Conservation (phyloP, 1,139 yeast genomes). For the Magnusiomyces sp. region DNA sequence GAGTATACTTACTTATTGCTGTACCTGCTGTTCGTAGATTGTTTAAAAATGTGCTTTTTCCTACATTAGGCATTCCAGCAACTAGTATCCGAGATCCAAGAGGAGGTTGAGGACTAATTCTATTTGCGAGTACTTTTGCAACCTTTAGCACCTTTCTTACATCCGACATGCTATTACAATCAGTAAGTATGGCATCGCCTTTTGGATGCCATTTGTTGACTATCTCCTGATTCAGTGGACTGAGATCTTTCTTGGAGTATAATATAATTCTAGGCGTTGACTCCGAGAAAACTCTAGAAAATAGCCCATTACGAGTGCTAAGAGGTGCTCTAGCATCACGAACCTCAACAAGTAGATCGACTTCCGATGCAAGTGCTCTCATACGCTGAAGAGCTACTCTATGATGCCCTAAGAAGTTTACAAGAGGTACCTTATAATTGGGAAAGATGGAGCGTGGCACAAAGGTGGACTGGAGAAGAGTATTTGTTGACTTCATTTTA, state of each 20-base stretch:
- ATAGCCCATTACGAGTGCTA: conserved; percentile 70
- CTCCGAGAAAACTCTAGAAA: conserved; percentile 52
- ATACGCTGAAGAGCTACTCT: conserved; percentile 66
- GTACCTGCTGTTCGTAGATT: conserved; percentile 55
- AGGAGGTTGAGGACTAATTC: conserved; percentile 55
- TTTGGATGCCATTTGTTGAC: conserved; percentile 47
- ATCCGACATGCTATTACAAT: conserved; percentile 48
- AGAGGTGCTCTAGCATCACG: conserved; percentile 88
- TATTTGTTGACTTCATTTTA: too few species aligned
- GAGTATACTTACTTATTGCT: conserved; percentile 30
- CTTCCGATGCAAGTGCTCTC: conserved; percentile 64
- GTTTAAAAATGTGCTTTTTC: conserved; percentile 85
- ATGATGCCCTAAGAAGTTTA: conserved; percentile 91
- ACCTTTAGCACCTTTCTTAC: conserved; percentile 43
- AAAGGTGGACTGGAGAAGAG: neutral
- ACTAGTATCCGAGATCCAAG: conserved; percentile 70
- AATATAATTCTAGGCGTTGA: conserved; percentile 51
- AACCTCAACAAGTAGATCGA: conserved; percentile 74
- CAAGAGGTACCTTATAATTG: conserved; percentile 53
- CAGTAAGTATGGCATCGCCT: conserved; percentile 52
- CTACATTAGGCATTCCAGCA: conserved; percentile 97
- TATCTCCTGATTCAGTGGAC: conserved; percentile 24
- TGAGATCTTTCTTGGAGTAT: conserved; percentile 59
- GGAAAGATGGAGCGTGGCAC: conserved; percentile 40
- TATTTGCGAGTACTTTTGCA: conserved; percentile 31